phyloP scores from a whole-genome alignment of 2,329 filamentous ascomycete genomes.

The Alternaria arbusti region DNA sequence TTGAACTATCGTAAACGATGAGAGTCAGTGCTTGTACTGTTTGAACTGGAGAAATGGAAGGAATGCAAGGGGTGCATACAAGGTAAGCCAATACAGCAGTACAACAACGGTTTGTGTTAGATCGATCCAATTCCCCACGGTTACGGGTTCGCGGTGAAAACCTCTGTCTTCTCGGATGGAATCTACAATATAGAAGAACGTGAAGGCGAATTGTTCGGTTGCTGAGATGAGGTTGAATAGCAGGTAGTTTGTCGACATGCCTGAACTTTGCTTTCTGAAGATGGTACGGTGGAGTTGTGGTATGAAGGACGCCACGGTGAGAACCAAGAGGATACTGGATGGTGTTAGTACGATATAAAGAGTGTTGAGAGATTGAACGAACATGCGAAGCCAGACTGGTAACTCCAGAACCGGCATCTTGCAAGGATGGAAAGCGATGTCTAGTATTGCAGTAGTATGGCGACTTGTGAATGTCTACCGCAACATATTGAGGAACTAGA shows the following conservation, averaged over 20 bases:
- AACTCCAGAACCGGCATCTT: background rate
- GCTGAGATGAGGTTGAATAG: background rate
- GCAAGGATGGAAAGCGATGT: background rate
- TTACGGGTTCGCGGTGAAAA: background rate
- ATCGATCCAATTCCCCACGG: background rate
- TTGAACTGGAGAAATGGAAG: too few species aligned
- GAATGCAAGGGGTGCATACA: background rate
- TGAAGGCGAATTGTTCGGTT: background rate
- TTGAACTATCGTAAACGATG: background rate
- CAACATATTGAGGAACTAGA: background rate
- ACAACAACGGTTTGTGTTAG: background rate
- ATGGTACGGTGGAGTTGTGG: background rate
- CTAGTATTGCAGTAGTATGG: too few species aligned
- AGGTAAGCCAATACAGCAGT: background rate
- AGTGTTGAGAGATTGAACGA: background rate
- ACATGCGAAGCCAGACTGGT: background rate
- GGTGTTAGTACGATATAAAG: accelerated
- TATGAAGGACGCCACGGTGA: background rate
- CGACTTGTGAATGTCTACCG: background rate
- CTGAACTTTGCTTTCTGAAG: background rate
- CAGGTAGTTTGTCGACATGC: background rate
- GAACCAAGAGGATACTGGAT: accelerated
- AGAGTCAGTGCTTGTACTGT: too few species aligned
- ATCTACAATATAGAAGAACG: background rate
- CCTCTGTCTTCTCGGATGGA: background rate